A percentile compares a stretch with the other conserved stretches of the same genome.
phyloP scores from a whole-genome alignment of 495 filamentous ascomycete genomes.

The Aspergillus steynii region DNA sequence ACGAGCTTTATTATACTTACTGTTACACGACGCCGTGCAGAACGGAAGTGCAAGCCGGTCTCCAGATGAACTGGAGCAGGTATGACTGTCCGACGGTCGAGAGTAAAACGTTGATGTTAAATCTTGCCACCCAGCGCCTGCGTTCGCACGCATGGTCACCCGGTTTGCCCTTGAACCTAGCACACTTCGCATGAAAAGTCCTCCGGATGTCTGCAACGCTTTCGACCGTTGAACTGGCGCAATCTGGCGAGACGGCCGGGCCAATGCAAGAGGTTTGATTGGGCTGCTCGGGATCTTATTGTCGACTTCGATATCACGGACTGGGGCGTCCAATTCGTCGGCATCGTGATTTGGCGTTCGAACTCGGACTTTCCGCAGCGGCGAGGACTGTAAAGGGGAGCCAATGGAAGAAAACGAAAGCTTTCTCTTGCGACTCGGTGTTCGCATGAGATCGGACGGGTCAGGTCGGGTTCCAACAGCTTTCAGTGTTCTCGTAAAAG shows the following conservation, averaged over 20 bases:
- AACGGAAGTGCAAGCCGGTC: constrained; percentile 70
- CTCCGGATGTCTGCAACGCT: constrained; percentile 42
- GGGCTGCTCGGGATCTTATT: constrained; percentile 17
- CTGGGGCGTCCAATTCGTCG: constrained; percentile 29
- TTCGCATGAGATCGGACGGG: constrained; percentile 32
- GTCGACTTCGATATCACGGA: constrained; percentile 35
- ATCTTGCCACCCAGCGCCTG: constrained; percentile 64
- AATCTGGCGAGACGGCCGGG: constrained; percentile 29
- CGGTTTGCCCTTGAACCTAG: constrained; percentile 35
- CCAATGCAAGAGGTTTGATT: constrained; percentile 13
- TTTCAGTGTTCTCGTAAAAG: constrained; percentile 45
- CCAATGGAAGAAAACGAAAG: constrained; percentile 46
- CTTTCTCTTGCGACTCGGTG: constrained; percentile 46
- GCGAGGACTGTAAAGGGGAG: constrained; percentile 58
- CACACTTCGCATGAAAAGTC: constrained; percentile 44
- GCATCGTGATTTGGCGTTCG: constrained; percentile 35
- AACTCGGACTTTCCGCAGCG: constrained; percentile 45
- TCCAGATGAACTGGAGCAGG: constrained; percentile 55
- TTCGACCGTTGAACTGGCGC: constrained; percentile 43
- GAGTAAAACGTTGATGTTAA: constrained; percentile 74
- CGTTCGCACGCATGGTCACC: constrained; percentile 41
- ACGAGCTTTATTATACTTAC: constrained; percentile 46
- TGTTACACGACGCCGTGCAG: constrained; percentile 73
- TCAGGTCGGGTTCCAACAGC: constrained; percentile 32
- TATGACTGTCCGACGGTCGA: constrained; percentile 61